Evolutionary conservation across 2,329 filamentous ascomycete species (phyloP).

Genomic region (Pseudogymnoascus sp.): DNA sequence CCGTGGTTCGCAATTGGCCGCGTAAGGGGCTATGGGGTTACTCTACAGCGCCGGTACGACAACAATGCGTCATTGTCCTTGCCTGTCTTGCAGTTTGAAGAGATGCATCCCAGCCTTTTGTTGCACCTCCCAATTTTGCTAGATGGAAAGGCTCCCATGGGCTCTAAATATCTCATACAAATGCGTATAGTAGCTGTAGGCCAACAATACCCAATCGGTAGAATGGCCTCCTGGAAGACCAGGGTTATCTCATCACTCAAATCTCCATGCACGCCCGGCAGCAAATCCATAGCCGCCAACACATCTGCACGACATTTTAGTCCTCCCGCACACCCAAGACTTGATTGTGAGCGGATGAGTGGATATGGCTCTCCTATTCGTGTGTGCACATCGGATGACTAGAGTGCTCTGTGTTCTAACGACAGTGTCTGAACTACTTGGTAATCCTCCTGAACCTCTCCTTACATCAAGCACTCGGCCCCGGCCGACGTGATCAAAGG

Average conservation of each 20-base stretch:
- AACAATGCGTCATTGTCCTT: slow-evolving; percentile 13
- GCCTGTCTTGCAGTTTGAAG: slow-evolving; percentile 23
- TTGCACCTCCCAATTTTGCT: slow-evolving; percentile 10
- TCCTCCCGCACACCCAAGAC: not conserved
- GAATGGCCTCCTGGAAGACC: not conserved
- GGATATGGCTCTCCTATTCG: not conserved
- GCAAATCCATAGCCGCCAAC: slow-evolving; percentile 3
- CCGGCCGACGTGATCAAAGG: not conserved
- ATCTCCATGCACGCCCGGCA: not conserved
- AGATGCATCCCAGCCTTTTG: slow-evolving; percentile 24
- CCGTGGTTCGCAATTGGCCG: slow-evolving; percentile 1
- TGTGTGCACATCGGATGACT: slow-evolving; percentile 2
- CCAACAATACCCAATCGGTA: not conserved
- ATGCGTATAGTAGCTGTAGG: not conserved
- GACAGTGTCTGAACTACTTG: not conserved
- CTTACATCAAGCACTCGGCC: not conserved
- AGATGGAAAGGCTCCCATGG: not conserved
- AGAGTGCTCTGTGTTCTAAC: not conserved
- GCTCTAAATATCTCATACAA: slow-evolving; percentile 7
- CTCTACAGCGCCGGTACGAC: slow-evolving; percentile 7
- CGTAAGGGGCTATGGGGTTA: not conserved
- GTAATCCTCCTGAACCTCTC: not conserved
- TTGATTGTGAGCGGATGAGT: not conserved
- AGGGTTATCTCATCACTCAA: not conserved
- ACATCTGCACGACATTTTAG: slow-evolving; percentile 10